Evolutionary conservation across 805 yeast species (phyloP).

Genomic region (Metschnikowia reukaufii): DNA sequence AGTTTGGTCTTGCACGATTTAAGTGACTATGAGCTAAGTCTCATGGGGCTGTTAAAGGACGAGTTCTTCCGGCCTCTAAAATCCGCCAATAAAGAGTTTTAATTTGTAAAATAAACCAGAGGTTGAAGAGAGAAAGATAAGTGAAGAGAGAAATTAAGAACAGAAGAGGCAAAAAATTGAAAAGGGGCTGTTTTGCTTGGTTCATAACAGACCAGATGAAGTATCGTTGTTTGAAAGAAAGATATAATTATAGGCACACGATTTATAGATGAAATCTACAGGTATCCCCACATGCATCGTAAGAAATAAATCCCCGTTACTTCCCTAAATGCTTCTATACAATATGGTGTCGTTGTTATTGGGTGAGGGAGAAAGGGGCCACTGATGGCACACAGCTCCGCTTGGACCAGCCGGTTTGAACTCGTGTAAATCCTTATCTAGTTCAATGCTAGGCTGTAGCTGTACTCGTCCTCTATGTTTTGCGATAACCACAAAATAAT

Average conservation of each 20-base stretch:
- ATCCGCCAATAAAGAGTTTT: background rate
- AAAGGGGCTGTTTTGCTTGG: background rate
- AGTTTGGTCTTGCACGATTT: slow-evolving; percentile 61
- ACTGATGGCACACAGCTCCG: background rate
- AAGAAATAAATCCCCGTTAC: background rate
- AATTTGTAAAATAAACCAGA: too few species aligned
- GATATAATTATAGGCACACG: background rate
- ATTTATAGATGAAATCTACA: slow-evolving; percentile 10
- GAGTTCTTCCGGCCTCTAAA: slow-evolving; percentile 24
- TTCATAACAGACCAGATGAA: background rate
- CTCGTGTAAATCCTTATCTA: slow-evolving; percentile 4
- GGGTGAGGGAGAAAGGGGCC: background rate
- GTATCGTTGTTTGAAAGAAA: background rate
- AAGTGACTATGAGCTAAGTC: slow-evolving; percentile 63
- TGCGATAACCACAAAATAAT: slow-evolving; percentile 90
- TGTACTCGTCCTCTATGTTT: slow-evolving; percentile 93
- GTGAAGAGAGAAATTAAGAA: too few species aligned
- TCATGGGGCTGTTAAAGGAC: slow-evolving; percentile 41
- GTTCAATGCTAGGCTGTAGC: slow-evolving; percentile 80
- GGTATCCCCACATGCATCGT: background rate
- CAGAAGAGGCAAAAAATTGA: too few species aligned
- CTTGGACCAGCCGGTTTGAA: slow-evolving; percentile 4
- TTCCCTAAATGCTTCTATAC: background rate
- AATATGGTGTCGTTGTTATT: background rate
- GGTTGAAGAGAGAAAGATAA: too few species aligned